A percentile compares a stretch with the other conserved stretches of the same genome.
Conservation (phyloP, 2,329 filamentous ascomycete species). For the Immersiporthe knoxdaviesiana region DNA sequence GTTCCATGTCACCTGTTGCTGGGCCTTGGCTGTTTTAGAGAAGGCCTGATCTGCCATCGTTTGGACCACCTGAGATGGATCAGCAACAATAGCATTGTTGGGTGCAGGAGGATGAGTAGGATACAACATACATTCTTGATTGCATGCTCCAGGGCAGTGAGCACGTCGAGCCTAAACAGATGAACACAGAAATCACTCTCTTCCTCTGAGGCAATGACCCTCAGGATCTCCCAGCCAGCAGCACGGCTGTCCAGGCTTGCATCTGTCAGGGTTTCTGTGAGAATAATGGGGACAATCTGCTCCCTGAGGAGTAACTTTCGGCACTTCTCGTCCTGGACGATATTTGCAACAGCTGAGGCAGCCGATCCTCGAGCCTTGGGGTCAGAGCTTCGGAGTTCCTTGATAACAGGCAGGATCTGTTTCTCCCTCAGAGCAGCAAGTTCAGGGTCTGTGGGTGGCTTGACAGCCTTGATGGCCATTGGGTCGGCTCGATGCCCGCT, state of each 20-base stretch:
- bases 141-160: constrained; percentile 55
- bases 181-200: constrained; percentile 70
- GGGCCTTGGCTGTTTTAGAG: constrained; percentile 53
- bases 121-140: constrained; percentile 23
- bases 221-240: constrained; percentile 69
- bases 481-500: constrained; percentile 57
- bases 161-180: constrained; percentile 62
- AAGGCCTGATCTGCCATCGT: constrained; percentile 46
- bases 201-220: constrained; percentile 64
- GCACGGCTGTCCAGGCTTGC: constrained; percentile 64
- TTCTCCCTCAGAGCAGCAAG: constrained; percentile 64
- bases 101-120: not conserved
- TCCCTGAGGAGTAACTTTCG: constrained; percentile 69
- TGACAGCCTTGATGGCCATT: constrained; percentile 56
- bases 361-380: constrained; percentile 62
- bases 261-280: constrained; percentile 68
- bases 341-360: constrained; percentile 62
- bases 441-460: constrained; percentile 65
- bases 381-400: constrained; percentile 62
- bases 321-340: constrained; percentile 64
- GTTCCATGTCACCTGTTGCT: constrained; percentile 57
- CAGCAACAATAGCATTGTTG: not conserved
- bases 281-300: constrained; percentile 65
- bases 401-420: constrained; percentile 66
- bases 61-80: constrained; percentile 28